Base-by-base conservation (phyloP, 192 early-diverging fungal species). In the Jimgerdemannia lactiflua region DNA sequence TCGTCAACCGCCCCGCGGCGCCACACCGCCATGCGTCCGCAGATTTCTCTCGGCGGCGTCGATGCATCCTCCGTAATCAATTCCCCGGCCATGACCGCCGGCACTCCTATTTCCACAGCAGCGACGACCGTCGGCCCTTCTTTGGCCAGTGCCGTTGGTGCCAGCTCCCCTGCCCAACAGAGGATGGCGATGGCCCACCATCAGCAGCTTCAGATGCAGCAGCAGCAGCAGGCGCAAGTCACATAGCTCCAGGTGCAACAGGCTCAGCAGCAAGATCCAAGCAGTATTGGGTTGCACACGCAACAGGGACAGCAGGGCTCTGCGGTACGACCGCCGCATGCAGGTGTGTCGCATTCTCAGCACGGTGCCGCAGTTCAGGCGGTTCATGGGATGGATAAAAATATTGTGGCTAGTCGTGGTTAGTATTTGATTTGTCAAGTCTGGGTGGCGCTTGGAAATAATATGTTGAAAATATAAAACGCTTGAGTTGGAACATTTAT, bases 361-460 rank as follows among this genome's bases (percentile, higher is more conserved):
- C 74, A 79, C 4, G 73, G 71, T 29, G 67, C 63, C 43, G 85
- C 82, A 4, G 78, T 80, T 18, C 74, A 64, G 39, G 75, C 78
- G 19, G 80, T 86, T 4, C 83, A 79, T 40, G 64, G 73, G 29
- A 80, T 86, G 79, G 77, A 80, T 11, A 83, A 81, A 63, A 74
- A 68, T 7, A 82, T 82, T 71, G 76, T 78, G 19, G 64, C 75
- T 3, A 82, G 43, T 42, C 70, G 83, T 80, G 79, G 84, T 85
- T 74, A 66, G 54, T 59, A 59, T 59, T 14, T 10, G 49, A 10
- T 59, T 59, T 19, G 6, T 41, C 18, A 2, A 19, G 14, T 65
- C 14, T 19, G 64, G 64, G 49, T 40, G n/a, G n/a, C 3, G n/a
- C 49, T 8, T 20, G 68, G 11, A 17, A 18, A 70, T 41, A 17